phyloP scores from a whole-genome alignment of 192 early-diverging fungal genomes.

The Backusella parvicylindrica region DNA sequence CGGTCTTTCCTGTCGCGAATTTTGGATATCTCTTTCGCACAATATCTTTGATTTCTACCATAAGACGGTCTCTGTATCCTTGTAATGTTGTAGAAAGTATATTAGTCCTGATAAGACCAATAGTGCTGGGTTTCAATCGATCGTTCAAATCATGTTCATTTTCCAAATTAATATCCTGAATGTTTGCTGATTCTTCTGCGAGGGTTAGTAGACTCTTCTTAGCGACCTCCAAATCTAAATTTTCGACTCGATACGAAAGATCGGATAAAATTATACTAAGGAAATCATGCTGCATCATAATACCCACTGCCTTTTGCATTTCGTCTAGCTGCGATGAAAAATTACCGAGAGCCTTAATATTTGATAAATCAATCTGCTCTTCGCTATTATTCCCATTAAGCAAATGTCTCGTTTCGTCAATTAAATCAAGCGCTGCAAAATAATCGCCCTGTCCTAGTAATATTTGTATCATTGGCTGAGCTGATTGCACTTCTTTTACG shows the following conservation, averaged over 20 bases:
- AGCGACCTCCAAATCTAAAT: conserved; percentile 39
- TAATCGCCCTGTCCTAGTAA: conserved; percentile 79
- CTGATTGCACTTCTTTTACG: conserved; percentile 73
- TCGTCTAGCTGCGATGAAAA: conserved; percentile 61
- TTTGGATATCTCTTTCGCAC: conserved; percentile 66
- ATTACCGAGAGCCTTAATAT: conserved; percentile 55
- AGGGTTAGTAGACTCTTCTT: not conserved
- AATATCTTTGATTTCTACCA: conserved; percentile 72
- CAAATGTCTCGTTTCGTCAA: conserved; percentile 70
- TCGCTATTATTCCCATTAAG: conserved; percentile 47
- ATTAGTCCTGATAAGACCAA: conserved; percentile 76
- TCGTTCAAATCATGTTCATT: conserved; percentile 13
- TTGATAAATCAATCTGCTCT: conserved; percentile 42
- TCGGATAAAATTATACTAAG: conserved; percentile 59
- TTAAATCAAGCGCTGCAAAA: conserved; percentile 85
- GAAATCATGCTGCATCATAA: conserved; percentile 76
- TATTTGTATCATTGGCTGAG: conserved; percentile 81
- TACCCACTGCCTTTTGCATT: conserved; percentile 61
- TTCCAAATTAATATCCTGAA: conserved; percentile 5
- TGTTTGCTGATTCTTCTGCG: not conserved
- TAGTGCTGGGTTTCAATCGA: conserved; percentile 68
- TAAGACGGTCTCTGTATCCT: conserved; percentile 70
- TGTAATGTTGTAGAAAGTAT: conserved; percentile 65
- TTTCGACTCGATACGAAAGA: conserved; percentile 50
- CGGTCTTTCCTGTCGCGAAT: conserved; percentile 31